Evolutionary conservation across 345 rosid species (phyloP).

Genomic region (Sisymbrium irio): DNA sequence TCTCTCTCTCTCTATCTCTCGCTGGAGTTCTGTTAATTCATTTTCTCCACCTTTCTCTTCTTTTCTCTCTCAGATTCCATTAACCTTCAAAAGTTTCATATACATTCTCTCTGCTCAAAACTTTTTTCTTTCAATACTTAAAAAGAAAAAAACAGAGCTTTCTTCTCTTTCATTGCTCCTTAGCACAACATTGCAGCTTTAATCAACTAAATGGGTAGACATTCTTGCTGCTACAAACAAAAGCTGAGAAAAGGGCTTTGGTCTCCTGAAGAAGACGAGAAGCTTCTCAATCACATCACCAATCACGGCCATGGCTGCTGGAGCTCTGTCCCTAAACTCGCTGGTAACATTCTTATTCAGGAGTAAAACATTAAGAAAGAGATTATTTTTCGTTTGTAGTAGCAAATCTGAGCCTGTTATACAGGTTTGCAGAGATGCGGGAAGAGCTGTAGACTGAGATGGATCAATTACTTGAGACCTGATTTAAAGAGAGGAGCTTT

Average conservation of each 20-base stretch:
- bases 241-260: conserved; percentile 82
- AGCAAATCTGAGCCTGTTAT: neutral
- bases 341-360: conserved; percentile 44
- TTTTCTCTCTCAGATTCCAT: conserved; percentile 25
- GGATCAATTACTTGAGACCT: conserved; percentile 87
- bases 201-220: conserved; percentile 62
- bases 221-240: conserved; percentile 77
- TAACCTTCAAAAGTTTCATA: conserved; percentile 12
- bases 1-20: conserved; percentile 7
- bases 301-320: conserved; percentile 81
- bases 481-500: conserved; percentile 89
- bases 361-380: neutral
- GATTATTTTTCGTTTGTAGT: neutral
- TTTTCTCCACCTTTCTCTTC: conserved; percentile 23
- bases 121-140: neutral
- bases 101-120: conserved; percentile 18
- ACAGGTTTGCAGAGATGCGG: conserved; percentile 81
- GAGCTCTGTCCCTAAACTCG: conserved; percentile 86
- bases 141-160: conserved; percentile 16
- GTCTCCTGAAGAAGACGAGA: conserved; percentile 94
- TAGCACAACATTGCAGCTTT: conserved; percentile 24
- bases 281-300: conserved; percentile 63
- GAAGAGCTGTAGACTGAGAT: conserved; percentile 75
- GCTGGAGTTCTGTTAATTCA: conserved; percentile 29
- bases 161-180: conserved; percentile 1